Evolutionary conservation across 1,139 yeast species (phyloP).

Genomic region (Yarrowia galli): DNA sequence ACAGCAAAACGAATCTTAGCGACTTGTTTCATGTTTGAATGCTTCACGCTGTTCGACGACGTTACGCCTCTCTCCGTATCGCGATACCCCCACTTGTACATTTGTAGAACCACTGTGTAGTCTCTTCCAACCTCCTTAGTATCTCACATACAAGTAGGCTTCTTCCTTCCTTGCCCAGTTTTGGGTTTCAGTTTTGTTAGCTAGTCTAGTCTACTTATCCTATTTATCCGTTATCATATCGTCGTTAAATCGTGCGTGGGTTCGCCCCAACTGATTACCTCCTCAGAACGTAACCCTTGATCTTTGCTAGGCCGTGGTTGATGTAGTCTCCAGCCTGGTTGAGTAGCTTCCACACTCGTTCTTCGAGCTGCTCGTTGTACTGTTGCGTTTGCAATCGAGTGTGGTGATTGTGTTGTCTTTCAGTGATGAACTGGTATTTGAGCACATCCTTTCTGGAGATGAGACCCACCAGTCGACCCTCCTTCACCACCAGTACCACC

Average conservation of each 20-base stretch:
- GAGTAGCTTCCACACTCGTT: slow-evolving; percentile 33
- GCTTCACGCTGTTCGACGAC: slow-evolving; percentile 15
- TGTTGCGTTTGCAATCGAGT: slow-evolving; percentile 33
- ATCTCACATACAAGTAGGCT: neutral
- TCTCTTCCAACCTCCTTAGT: neutral
- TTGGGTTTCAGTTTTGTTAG: neutral
- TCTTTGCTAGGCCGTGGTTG: slow-evolving; percentile 13
- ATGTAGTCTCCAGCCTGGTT: slow-evolving; percentile 31
- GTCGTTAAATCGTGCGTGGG: neutral
- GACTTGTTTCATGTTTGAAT: slow-evolving; percentile 3
- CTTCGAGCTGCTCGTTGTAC: slow-evolving; percentile 38
- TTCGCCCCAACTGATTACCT: neutral
- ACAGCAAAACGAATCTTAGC: slow-evolving; percentile 12
- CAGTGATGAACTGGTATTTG: slow-evolving; percentile 53
- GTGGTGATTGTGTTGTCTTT: slow-evolving; percentile 39
- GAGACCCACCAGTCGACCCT: slow-evolving; percentile 63
- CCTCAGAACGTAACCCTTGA: slow-evolving; percentile 17
- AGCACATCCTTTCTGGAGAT: slow-evolving; percentile 73
- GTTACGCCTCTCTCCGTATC: slow-evolving; percentile 5
- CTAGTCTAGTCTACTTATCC: neutral
- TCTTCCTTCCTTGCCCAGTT: neutral
- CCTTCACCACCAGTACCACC: slow-evolving; percentile 67
- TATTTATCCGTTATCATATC: slow-evolving; percentile 5
- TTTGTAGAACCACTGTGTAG: neutral
- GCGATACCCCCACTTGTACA: slow-evolving; percentile 12